phyloP scores from a whole-genome alignment of 768 basidiomycete species.

The Astraeus odoratus region DNA sequence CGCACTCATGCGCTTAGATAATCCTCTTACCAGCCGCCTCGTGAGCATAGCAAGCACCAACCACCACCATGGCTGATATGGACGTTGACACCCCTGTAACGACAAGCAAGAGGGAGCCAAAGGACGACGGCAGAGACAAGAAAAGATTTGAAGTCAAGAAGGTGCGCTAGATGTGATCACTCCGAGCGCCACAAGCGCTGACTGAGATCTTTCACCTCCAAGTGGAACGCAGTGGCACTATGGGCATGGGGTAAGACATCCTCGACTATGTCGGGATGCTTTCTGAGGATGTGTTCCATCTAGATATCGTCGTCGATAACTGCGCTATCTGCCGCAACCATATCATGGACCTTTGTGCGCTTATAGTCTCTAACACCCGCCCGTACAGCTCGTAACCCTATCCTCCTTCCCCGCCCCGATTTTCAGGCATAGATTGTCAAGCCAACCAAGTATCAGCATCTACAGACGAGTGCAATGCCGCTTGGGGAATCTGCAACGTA shows the following conservation, averaged over 20 bases:
- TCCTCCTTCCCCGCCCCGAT: slow-evolving; percentile 5
- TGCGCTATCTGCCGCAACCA: slow-evolving; percentile 99
- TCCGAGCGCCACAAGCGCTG: too few relatives aligned
- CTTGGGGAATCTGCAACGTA: slow-evolving; percentile 99
- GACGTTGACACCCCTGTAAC: slow-evolving; percentile 53
- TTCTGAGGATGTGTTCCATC: slow-evolving; percentile 5
- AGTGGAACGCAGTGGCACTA: slow-evolving; percentile 99
- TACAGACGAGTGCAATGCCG: slow-evolving; percentile 94
- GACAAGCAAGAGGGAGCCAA: slow-evolving; percentile 37
- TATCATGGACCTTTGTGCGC: slow-evolving; percentile 98
- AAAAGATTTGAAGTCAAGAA: slow-evolving; percentile 98
- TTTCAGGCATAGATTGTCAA: slow-evolving; percentile 95
- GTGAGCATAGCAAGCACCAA: background rate
- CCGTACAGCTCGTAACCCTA: too few relatives aligned
- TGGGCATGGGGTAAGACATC: slow-evolving; percentile 90
- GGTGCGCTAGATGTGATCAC: slow-evolving; percentile 39
- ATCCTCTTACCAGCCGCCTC: background rate
- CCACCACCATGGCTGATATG: slow-evolving; percentile 49
- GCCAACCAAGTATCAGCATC: slow-evolving; percentile 97
- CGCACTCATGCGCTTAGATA: slow-evolving; percentile 9
- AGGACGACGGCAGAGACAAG: slow-evolving; percentile 61
- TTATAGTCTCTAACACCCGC: too few relatives aligned
- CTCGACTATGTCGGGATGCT: background rate
- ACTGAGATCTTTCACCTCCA: slow-evolving; percentile 2
- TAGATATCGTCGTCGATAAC: slow-evolving; percentile 98